phyloP scores from a whole-genome alignment of 2,329 filamentous ascomycete species.

The Cryphonectria japonica region DNA sequence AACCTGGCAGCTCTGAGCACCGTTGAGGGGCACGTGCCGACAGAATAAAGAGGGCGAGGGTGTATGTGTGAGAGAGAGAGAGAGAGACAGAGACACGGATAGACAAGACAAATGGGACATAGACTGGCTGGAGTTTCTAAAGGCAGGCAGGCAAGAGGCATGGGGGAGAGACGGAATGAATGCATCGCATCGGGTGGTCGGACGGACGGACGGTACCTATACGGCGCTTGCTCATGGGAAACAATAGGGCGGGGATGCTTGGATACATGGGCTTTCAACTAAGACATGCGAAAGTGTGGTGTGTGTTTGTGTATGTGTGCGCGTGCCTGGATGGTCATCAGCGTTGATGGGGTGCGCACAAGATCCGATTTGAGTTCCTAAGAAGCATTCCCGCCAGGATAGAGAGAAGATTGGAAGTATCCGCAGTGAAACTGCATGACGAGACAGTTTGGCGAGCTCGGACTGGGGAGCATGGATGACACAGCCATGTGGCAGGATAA shows the following conservation, averaged over 20 bases:
- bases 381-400: not conserved
- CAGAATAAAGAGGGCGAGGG: not conserved
- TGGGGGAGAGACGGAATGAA: not conserved
- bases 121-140: not conserved
- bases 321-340: not conserved
- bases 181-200: not conserved
- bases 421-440: not conserved
- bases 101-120: not conserved
- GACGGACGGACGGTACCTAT: not conserved
- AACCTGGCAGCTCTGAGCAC: conserved; percentile 59
- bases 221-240: not conserved
- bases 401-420: not conserved
- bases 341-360: not conserved
- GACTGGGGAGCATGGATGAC: not conserved
- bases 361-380: not conserved
- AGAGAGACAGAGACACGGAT: not conserved
- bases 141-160: not conserved
- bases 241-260: not conserved
- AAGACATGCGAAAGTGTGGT: not conserved
- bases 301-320: not conserved
- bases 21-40: conserved; percentile 57
- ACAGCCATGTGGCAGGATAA: not conserved
- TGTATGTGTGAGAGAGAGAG: not conserved
- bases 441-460: not conserved
- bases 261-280: not conserved